A percentile compares a stretch with the other conserved stretches of the same genome.
Conservation (phyloP, 2,329 filamentous ascomycete genomes). For the Dichotomopilus funicola region DNA sequence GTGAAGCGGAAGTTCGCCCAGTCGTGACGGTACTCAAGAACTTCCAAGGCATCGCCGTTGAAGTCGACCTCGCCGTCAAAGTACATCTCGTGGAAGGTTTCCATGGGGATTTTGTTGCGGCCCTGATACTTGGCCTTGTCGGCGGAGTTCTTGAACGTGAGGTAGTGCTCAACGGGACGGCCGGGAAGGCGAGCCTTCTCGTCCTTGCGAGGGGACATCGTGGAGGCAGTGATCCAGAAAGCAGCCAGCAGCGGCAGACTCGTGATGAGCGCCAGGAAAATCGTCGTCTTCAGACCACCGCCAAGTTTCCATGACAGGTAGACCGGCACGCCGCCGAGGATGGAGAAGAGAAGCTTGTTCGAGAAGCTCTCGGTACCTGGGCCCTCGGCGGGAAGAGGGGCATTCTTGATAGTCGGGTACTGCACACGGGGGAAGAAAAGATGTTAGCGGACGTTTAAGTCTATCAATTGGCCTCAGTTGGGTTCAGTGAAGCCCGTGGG, state of each 20-base stretch:
- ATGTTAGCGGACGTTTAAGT: conserved; percentile 10
- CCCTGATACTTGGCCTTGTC: conserved; percentile 64
- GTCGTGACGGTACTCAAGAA: conserved; percentile 90
- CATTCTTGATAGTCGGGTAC: conserved; percentile 90
- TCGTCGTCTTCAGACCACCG: conserved; percentile 77
- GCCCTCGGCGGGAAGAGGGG: conserved; percentile 83
- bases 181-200: conserved; percentile 86
- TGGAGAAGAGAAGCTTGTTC: conserved; percentile 66
- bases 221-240: conserved; percentile 77
- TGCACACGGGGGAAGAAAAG: conserved; percentile 30
- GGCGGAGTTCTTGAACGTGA: conserved; percentile 66
- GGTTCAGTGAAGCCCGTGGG: not conserved
- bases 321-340: conserved; percentile 65
- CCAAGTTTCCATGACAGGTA: conserved; percentile 78
- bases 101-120: conserved; percentile 75
- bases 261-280: conserved; percentile 79
- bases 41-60: conserved; percentile 85
- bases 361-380: conserved; percentile 81
- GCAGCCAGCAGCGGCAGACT: conserved; percentile 69
- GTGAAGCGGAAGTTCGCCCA: conserved; percentile 96
- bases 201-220: conserved; percentile 80
- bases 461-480: conserved; percentile 4
- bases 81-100: conserved; percentile 97
- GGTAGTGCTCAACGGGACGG: conserved; percentile 83
- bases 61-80: conserved; percentile 92